Base-by-base conservation (phyloP, 1,284 basidiomycete species). In the Rhodotorula sp. region DNA sequence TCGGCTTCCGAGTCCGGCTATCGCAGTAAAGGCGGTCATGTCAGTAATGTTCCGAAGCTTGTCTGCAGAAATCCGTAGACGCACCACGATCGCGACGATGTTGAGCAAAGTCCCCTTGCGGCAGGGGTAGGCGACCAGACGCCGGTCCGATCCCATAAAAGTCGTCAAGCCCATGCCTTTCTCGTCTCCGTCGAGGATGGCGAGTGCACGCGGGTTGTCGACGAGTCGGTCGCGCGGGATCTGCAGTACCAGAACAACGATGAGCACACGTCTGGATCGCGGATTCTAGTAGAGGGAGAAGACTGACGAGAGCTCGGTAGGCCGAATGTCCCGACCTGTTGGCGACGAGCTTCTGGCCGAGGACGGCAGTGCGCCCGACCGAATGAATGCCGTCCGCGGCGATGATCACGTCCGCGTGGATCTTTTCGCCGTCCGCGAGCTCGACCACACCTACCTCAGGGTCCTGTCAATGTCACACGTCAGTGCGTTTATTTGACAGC, bases 381-480 rank as follows among this genome's bases (percentile, higher is more conserved):
- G 74, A 76, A 53, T 75, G 74, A 61, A 79, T 79, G 4, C 80
- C 80, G 56, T 81, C 80, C 18, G 79, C 79, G 6, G 74, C 79
- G 45, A 80, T 68, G 37, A 80, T 63, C 18, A 78, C 59, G 61
- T 80, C 80, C 10, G 69, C 78, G 4, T 67, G 24, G 33, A 76
- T 60, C 6, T 56, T 63, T 44, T 68, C 68, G 12, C 80, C 80
- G 59, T 76, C 61, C 10, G 68, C 69, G 46, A 76, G 68, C 22
- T 70, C 70, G 29, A 80, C 74, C 1, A 56, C 68, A 0, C 73
- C 79, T 0, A 53, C 53, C 20, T 76, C 76, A 15, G 70, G 56
- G 53, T 79, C 77, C 67, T 77, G 66, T 4, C 22, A 4, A 22
- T 17, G 42, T n/a, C 24, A 20, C 29, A 26, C 30, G 49, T 49